phyloP scores from a whole-genome alignment of 768 basidiomycete genomes.

The Pluteus cervinus region DNA sequence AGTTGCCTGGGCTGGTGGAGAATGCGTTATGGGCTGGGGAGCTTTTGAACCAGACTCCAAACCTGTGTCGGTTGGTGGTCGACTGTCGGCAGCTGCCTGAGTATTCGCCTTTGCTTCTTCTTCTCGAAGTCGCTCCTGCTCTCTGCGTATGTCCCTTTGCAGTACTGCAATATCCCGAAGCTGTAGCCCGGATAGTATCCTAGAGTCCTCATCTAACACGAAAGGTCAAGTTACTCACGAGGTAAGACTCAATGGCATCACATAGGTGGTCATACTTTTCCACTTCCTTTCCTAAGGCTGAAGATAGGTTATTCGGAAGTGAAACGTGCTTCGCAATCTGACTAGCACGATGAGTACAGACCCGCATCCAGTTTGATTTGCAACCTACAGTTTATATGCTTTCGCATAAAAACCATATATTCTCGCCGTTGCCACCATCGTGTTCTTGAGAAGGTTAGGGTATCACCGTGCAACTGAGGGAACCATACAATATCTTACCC shows the following conservation, averaged over 20 bases:
- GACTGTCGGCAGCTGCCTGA: slow-evolving; percentile 3
- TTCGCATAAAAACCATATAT: slow-evolving; percentile 68
- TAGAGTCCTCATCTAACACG: slow-evolving; percentile 1
- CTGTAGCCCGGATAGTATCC: slow-evolving; percentile 27
- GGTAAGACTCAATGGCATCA: slow-evolving; percentile 66
- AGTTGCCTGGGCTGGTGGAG: slow-evolving; percentile 27
- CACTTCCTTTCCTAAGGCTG: slow-evolving; percentile 64
- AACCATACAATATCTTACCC: too few species aligned
- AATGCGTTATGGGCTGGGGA: neutral
- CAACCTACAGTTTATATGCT: slow-evolving; percentile 57
- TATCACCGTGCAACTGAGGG: too few species aligned
- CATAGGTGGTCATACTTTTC: slow-evolving; percentile 79
- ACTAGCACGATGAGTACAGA: neutral
- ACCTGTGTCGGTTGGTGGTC: neutral
- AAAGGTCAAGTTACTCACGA: slow-evolving; percentile 38
- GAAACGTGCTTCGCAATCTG: too few species aligned
- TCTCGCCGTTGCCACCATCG: slow-evolving; percentile 66
- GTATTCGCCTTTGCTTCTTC: slow-evolving; percentile 19
- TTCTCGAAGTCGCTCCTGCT: slow-evolving; percentile 49
- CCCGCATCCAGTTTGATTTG: too few species aligned
- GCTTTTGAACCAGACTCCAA: slow-evolving; percentile 1
- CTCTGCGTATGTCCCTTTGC: slow-evolving; percentile 60
- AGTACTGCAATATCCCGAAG: slow-evolving; percentile 66
- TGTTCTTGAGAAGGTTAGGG: slow-evolving; percentile 42
- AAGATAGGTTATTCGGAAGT: too few species aligned